Base-by-base conservation (phyloP, 1,284 basidiomycete species). In the Phlebopus sp. region DNA sequence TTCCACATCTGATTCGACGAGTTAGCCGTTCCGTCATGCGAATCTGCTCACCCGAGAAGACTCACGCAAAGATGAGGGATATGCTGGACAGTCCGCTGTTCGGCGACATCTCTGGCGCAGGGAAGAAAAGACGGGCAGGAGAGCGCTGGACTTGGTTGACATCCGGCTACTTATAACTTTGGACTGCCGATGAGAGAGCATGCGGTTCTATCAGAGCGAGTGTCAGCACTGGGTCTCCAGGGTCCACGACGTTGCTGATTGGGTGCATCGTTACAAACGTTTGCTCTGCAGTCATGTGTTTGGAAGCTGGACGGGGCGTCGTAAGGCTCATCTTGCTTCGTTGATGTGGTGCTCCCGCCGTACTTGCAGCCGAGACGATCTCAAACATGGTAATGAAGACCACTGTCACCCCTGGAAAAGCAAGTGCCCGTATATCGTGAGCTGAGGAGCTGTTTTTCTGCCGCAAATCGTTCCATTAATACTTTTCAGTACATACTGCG, bases 51-150 rank as follows among this genome's bases (percentile, higher is more conserved):
- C 29, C 5, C 39, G 19, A 38, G 3, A 32, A 31, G 29, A 76
- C 83, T 47, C 57, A 88, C 86, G 86, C 86, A 62, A 90, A 89
- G 59, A 90, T 86, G 59, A 90, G 79, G 44, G 85, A 86, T 52
- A 90, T 78, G 54, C 79, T 77, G 27, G 69, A 70, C 15, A 79
- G 62, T 30, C 58, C 55, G 50, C 48, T 59, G 27, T 39, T 58
- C 37, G 2, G 21, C 14, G 36, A 10, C 51, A 53, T 53, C 29
- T 42, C 29, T 34, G 29, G 19, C 14, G 21, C 10, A 21, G 5
- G 14, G 21, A 11, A 5, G 8, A 14, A 29, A 25, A 1, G 11
- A 32, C 23, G 42, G 21, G 18, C 10, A 34, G 18, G 21, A 17
- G 21, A 37, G 44, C 17, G 18, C 8, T 14, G 19, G 15, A 41